Evolutionary conservation across 257 asterid species (phyloP), one percentile per base, ranked within the genome.

Genomic region (Primulina huaijiensis): DNA sequence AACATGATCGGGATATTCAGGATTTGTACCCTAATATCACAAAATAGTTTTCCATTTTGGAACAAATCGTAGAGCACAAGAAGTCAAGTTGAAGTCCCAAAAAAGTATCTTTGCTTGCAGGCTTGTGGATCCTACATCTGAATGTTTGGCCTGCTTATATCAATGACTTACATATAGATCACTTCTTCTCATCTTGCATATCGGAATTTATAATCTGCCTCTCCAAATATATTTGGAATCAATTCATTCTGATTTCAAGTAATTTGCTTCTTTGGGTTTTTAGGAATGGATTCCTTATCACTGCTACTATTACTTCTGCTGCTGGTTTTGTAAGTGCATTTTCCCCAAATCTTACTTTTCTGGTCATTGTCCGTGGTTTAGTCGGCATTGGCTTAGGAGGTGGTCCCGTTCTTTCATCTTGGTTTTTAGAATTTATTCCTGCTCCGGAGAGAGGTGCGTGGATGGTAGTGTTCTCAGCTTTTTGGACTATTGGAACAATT

Each of bases 401-500:
- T 31, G 92, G 88, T 37, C 90, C 86, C 62, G 90, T 87, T 70
- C 92, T 87, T 71, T 78, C 90, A 3, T 74, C 96, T 20, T 90
- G 96, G 95, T 87, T 90, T 40, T 74, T n/a, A n/a, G n/a, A n/a
- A n/a, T n/a, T n/a, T n/a, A n/a, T n/a, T n/a, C n/a, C n/a, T n/a
- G n/a, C n/a, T 76, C n/a, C n/a, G n/a, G n/a, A n/a, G n/a, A n/a
- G n/a, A 80, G 96, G 96, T 74, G 71, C 88, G 63, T 90, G 95
- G 92, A 86, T 88, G 90, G 87, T 88, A 40, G 79, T 84, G 8
- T 84, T 84, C 74, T 84, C 96, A 33, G 82, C 87, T 65, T 90
- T 90, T 82, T 90, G 95, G 92, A 86, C 52, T 0, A 40, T 86
- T 72, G 96, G 96, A 68, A 84, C 89, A 31, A 68, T 86, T 75